Percentiles rank a stretch among this genome's conserved stretches.
These are phyloP conservation scores for Epichloe sylvatica DNA, from an alignment of 2,329 filamentous ascomycete species.

Conservation along the genomic window DNA sequence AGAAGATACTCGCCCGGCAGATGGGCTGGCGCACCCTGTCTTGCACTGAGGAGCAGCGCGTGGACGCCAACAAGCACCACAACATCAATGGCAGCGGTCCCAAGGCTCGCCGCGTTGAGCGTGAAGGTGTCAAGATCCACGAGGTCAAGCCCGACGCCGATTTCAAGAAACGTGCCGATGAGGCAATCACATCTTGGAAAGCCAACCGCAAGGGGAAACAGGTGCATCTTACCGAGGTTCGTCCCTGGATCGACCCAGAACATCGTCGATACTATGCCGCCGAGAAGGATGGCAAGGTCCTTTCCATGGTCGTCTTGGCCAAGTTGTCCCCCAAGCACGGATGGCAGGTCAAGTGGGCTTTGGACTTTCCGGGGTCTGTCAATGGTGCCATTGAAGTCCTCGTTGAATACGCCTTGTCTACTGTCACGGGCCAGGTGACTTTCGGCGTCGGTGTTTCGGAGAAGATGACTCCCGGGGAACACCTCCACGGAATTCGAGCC, in stretches of 20 bases:
- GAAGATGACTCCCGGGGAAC: slow-evolving; percentile 68
- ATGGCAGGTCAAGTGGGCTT: slow-evolving; percentile 92
- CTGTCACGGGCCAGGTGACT: slow-evolving; percentile 48
- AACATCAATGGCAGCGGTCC: slow-evolving; percentile 43
- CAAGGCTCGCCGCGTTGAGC: slow-evolving; percentile 69
- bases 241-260: slow-evolving; percentile 70
- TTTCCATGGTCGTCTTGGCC: slow-evolving; percentile 67
- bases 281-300: slow-evolving; percentile 57
- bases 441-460: slow-evolving; percentile 74
- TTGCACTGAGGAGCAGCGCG: slow-evolving; percentile 77
- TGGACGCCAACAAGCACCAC: slow-evolving; percentile 61
- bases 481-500: slow-evolving; percentile 66
- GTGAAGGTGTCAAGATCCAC: slow-evolving; percentile 68
- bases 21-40: slow-evolving; percentile 82
- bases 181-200: slow-evolving; percentile 68
- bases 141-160: slow-evolving; percentile 59
- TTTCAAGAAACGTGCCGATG: slow-evolving; percentile 54
- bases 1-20: slow-evolving; percentile 65
- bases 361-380: slow-evolving; percentile 81
- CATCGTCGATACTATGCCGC: slow-evolving; percentile 82
- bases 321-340: slow-evolving; percentile 65
- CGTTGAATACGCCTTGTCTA: slow-evolving; percentile 53
- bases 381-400: slow-evolving; percentile 76
- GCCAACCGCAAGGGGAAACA: slow-evolving; percentile 66
- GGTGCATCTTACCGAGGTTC: slow-evolving; percentile 80